Evolutionary conservation across 306 rosid species (phyloP), one percentile per base, ranked within the genome.

Genomic region (Castanea sativa): DNA sequence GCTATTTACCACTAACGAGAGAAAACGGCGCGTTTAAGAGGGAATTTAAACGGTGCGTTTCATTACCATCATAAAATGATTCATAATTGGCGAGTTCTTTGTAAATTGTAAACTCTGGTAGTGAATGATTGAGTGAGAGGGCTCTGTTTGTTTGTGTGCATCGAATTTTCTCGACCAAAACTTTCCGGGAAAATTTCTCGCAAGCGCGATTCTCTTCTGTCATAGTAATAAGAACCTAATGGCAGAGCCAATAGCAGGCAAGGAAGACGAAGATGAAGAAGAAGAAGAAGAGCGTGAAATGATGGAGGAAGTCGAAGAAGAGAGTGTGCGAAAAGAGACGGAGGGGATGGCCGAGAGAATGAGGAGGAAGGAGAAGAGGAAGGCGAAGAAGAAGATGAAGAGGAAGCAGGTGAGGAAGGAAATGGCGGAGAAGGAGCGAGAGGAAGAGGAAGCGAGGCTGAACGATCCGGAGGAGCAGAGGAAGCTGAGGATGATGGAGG

Each of bases 321-420:
- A 70, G 41, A 79, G 58, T 0, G 11, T 58, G 21, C 21, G 32
- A 12, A 63, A 18, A 21, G 73, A 41, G 13, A 64, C n/a, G 76
- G 78, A 60, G 25, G 55, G 69, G 38, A 71, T 64, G 32, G 1
- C 58, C 6, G 75, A 29, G 56, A 71, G 20, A 10, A 33, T 71
- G 86, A 80, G 79, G 70, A 87, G 98, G 77, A 92, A 89, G 91
- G 97, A 92, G 89, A 95, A 91, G 87, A 87, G 97, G 87, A 95
- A 92, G 80, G 89, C 88, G 41, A 19, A 80, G 81, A 95, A 91
- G 93, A 92, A 87, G 82, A 77, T 84, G 85, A 95, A 87, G 88
- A 85, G 99, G 74, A 91, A 92, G 87, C 90, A 85, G 78, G 38
- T 67, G 1, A 76, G 99, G 81, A 89, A 89, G 81, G 94, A 91